A percentile compares a stretch with the other conserved stretches of the same genome.
Conservation (phyloP, 2,329 filamentous ascomycete species). For the Ilyonectria robusta region DNA sequence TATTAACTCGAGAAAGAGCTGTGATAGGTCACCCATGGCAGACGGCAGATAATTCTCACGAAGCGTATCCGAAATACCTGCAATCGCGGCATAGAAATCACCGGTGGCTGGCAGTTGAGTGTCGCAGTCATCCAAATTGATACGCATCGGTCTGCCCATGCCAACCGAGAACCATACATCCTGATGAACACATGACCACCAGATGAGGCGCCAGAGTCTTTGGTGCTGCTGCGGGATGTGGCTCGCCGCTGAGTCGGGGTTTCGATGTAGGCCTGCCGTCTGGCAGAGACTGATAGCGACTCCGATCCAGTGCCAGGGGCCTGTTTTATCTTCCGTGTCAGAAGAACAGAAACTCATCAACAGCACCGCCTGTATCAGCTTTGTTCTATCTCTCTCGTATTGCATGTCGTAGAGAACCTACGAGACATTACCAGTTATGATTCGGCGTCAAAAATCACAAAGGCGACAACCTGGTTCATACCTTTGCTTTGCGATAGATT, state of each 20-base stretch:
- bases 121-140: not conserved
- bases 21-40: not conserved
- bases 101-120: not conserved
- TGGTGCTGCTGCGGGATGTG: not conserved
- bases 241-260: not conserved
- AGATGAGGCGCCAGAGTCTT: conserved; percentile 1
- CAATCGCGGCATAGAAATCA: not conserved
- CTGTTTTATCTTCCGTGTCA: conserved; percentile 4
- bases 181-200: conserved; percentile 2
- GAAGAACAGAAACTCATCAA: not conserved
- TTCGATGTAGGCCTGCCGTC: conserved; percentile 3
- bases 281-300: conserved; percentile 5
- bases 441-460: not conserved
- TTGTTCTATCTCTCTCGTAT: conserved; percentile 6
- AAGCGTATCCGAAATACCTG: not conserved
- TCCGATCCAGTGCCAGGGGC: conserved; percentile 10
- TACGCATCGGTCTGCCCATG: conserved; percentile 5
- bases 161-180: conserved; percentile 11
- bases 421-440: not conserved
- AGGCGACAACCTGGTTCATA: not conserved
- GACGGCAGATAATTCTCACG: not conserved
- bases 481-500: not conserved
- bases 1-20: not conserved
- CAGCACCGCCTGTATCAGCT: conserved; percentile 4
- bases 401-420: conserved; percentile 9